Evolutionary conservation across 148 eudicot genomes (phyloP).

Genomic region (Camellia japonica): DNA sequence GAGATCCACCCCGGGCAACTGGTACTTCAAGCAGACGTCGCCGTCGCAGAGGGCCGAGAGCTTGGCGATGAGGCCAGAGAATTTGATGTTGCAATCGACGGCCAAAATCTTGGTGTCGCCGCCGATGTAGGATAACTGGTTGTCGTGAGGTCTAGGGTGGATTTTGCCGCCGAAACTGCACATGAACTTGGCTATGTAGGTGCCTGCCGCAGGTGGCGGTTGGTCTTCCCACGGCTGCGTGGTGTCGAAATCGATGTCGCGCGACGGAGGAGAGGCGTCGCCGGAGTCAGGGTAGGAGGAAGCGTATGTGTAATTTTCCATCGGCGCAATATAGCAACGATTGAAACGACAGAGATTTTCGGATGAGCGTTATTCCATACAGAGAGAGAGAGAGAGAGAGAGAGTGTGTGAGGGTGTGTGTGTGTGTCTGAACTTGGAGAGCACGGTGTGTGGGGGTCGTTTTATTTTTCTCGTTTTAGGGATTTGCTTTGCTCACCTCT

Average conservation of each 20-base stretch:
- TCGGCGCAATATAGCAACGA: conserved; percentile 16
- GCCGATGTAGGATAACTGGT: conserved; percentile 66
- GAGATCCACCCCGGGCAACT: conserved; percentile 81
- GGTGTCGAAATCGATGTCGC: conserved; percentile 71
- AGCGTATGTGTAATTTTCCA: conserved; percentile 63
- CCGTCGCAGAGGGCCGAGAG: conserved; percentile 37
- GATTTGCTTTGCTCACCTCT: neutral
- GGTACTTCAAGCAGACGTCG: conserved; percentile 59
- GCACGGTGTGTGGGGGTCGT: neutral
- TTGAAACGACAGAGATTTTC: neutral
- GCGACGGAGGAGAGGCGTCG: conserved; percentile 75
- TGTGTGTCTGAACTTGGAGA: too few species aligned
- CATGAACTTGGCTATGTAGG: conserved; percentile 64
- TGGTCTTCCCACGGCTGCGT: conserved; percentile 55
- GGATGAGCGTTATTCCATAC: neutral
- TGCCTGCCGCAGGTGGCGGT: conserved; percentile 7
- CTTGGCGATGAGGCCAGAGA: conserved; percentile 33
- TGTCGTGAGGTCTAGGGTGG: conserved; percentile 73
- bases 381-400: neutral
- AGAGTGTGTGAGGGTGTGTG: too few species aligned
- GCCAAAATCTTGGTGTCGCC: conserved; percentile 82
- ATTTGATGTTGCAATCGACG: conserved; percentile 58
- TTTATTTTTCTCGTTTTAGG: neutral
- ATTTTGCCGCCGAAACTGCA: conserved; percentile 83
- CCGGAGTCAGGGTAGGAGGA: conserved; percentile 69